Conservation (phyloP, 129 eudicot species). For the Lactuca sativa region DNA sequence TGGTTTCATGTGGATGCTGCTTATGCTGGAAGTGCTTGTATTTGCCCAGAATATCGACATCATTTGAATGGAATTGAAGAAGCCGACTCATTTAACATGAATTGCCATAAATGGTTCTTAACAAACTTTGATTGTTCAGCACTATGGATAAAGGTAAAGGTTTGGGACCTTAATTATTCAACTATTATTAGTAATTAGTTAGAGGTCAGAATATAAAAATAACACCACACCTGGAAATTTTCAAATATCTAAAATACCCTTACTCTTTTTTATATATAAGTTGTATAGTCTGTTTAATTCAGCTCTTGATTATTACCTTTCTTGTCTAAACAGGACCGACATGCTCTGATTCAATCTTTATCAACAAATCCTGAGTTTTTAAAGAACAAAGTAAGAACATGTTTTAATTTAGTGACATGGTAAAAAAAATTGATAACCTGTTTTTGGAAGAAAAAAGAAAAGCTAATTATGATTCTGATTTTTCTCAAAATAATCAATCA, state of each 20-base stretch:
- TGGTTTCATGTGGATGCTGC: conserved; percentile 99
- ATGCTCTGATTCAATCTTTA: conserved; percentile 68
- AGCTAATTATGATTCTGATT: neutral
- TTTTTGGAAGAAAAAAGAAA: no score
- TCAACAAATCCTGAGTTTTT: conserved; percentile 93
- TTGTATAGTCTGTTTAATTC: neutral
- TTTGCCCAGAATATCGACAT: conserved; percentile 90
- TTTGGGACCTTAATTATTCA: neutral
- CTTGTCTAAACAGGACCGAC: conserved; percentile 69
- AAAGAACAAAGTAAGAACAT: conserved; percentile 75
- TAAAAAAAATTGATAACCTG: no score
- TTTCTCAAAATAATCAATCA: conserved; percentile 24
- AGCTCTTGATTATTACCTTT: conserved; percentile 6
- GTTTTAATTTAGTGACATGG: neutral
- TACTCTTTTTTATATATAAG: no score
- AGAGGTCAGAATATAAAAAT: no score
- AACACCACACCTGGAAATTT: neutral
- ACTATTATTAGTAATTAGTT: no score
- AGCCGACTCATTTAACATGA: conserved; percentile 94
- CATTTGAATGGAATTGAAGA: conserved; percentile 81
- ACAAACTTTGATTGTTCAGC: conserved; percentile 97
- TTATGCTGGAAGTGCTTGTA: conserved; percentile 97
- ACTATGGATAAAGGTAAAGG: conserved; percentile 84
- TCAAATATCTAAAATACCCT: neutral
- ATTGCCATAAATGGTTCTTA: conserved; percentile 92